A percentile compares a stretch with the other conserved stretches of the same genome.
These are phyloP conservation scores for Penicillium thymicola DNA, from an alignment of 2,329 filamentous ascomycete genomes.

Conservation along the genomic window DNA sequence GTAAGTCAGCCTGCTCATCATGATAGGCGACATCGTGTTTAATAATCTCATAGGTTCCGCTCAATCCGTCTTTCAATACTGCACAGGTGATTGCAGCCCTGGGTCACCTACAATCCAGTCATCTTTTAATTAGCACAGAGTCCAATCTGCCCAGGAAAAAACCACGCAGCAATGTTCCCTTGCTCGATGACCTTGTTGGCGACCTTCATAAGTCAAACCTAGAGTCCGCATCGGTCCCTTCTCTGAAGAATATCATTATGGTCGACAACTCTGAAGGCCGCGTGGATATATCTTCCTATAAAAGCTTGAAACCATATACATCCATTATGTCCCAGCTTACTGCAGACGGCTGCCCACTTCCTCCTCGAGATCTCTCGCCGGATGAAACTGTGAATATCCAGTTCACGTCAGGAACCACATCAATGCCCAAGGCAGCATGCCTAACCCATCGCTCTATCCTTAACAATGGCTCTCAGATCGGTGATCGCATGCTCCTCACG, in stretches of 20 bases:
- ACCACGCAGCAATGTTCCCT: constrained; percentile 57
- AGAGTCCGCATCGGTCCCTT: constrained; percentile 61
- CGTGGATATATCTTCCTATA: constrained; percentile 45
- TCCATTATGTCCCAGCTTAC: constrained; percentile 45
- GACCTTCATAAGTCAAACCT: constrained; percentile 46
- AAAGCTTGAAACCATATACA: constrained; percentile 48
- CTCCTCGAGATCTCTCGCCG: constrained; percentile 49
- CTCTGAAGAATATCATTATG: constrained; percentile 67
- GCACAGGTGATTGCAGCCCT: constrained; percentile 75
- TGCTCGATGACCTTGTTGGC: constrained; percentile 55
- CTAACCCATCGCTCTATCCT: constrained; percentile 81
- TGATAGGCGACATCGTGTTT: neutral
- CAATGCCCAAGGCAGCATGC: constrained; percentile 85
- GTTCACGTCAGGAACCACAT: constrained; percentile 95
- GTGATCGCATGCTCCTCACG: constrained; percentile 75
- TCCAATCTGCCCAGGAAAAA: constrained; percentile 71
- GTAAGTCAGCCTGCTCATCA: constrained; percentile 42
- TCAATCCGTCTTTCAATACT: constrained; percentile 86
- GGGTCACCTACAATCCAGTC: constrained; percentile 66
- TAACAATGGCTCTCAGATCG: constrained; percentile 87
- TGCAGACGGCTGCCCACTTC: constrained; percentile 41
- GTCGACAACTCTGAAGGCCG: constrained; percentile 70
- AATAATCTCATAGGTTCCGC: constrained; percentile 60
- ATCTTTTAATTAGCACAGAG: constrained; percentile 81
- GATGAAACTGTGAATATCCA: constrained; percentile 88